Conservation (phyloP, 2,329 filamentous ascomycete genomes). For the Graphilbum fragrans region DNA sequence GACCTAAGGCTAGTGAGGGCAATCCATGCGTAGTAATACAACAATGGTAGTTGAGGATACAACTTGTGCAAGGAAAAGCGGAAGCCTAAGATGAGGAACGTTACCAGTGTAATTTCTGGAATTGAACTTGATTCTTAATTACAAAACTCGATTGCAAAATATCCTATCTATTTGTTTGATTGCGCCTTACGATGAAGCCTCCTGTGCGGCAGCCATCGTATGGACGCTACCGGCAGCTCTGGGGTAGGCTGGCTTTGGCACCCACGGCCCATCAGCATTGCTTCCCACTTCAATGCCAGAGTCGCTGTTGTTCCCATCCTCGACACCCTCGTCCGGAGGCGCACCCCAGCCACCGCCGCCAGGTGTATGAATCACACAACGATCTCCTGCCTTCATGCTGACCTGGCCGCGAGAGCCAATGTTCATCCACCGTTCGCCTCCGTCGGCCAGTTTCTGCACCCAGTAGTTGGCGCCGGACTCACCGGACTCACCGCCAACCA, state of each 20-base stretch:
- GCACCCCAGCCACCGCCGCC: constrained; percentile 67
- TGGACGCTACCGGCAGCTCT: background rate
- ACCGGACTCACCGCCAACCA: constrained; percentile 71
- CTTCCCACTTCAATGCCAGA: background rate
- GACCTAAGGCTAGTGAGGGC: too few relatives aligned
- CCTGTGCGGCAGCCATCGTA: background rate
- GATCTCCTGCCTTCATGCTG: constrained; percentile 60
- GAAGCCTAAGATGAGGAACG: too few relatives aligned
- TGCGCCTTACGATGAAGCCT: background rate
- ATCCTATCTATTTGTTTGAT: too few relatives aligned
- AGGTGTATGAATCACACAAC: constrained; percentile 68
- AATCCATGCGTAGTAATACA: too few relatives aligned
- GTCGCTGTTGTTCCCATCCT: background rate
- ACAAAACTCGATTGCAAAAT: too few relatives aligned
- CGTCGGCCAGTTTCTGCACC: constrained; percentile 41
- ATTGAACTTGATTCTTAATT: too few relatives aligned
- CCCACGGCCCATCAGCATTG: background rate
- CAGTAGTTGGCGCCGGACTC: constrained; percentile 74
- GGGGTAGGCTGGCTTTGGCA: background rate
- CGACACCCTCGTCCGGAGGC: constrained; percentile 29
- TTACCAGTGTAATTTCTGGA: too few relatives aligned
- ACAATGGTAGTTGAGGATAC: too few relatives aligned
- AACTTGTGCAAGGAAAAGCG: too few relatives aligned
- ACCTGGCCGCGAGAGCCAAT: constrained; percentile 70
- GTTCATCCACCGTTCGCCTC: constrained; percentile 39